Conservation (phyloP, 176 grass and related monocot genomes). For the Musa acuminata region DNA sequence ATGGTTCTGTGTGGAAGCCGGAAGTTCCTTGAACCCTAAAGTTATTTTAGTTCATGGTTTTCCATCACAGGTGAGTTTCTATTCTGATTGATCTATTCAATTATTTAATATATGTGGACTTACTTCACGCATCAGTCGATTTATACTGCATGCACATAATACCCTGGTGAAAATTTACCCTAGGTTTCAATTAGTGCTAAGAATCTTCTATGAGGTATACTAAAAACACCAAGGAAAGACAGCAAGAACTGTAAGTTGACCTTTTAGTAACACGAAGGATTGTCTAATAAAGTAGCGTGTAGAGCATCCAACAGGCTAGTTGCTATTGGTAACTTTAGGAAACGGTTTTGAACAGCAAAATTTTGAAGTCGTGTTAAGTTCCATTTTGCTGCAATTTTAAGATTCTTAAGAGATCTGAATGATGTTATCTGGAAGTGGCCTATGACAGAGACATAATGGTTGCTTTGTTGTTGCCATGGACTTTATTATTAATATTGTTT, state of each 20-base stretch:
- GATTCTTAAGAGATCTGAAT: too few species aligned
- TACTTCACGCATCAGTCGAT: not conserved
- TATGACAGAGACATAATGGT: too few species aligned
- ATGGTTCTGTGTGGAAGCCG: conserved; percentile 79
- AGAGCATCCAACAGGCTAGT: too few species aligned
- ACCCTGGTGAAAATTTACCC: not conserved
- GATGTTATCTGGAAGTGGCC: too few species aligned
- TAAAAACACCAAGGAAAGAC: not conserved
- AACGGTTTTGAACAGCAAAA: too few species aligned
- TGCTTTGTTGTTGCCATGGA: too few species aligned
- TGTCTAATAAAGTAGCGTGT: too few species aligned
- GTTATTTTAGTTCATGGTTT: conserved; percentile 79
- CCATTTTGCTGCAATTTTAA: too few species aligned
- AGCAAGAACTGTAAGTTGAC: not conserved
- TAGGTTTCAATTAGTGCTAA: not conserved
- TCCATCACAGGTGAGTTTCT: conserved; percentile 67
- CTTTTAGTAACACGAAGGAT: too few species aligned
- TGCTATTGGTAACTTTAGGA: too few species aligned
- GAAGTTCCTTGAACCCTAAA: conserved; percentile 56
- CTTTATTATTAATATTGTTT: too few species aligned
- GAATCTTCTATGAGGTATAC: not conserved
- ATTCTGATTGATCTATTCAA: not conserved
- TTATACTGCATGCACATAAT: not conserved
- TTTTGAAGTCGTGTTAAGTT: too few species aligned
- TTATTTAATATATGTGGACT: not conserved